Conservation (phyloP, 805 yeast genomes). For the Nematodospora valgi region DNA sequence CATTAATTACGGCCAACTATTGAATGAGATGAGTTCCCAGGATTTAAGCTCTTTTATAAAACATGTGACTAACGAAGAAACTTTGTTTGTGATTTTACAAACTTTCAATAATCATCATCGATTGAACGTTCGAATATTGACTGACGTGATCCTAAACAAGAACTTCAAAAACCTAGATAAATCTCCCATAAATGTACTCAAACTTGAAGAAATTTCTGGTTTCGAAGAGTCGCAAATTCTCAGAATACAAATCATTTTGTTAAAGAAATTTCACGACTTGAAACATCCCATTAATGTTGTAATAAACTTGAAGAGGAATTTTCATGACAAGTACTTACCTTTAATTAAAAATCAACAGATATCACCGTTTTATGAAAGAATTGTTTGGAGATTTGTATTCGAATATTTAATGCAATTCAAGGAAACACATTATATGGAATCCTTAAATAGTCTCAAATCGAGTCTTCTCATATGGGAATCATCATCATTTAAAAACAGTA, state of each 20-base stretch:
- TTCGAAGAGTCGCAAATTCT: slow-evolving; percentile 19
- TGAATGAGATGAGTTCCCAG: slow-evolving; percentile 16
- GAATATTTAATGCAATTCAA: slow-evolving; percentile 24
- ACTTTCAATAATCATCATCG: slow-evolving; percentile 23
- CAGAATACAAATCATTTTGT: slow-evolving; percentile 27
- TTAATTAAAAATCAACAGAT: slow-evolving; percentile 19
- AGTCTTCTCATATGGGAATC: slow-evolving; percentile 39
- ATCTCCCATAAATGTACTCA: slow-evolving; percentile 15
- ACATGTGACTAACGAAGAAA: slow-evolving; percentile 15
- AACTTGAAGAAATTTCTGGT: slow-evolving; percentile 8
- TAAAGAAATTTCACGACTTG: slow-evolving; percentile 36
- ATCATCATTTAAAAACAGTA: slow-evolving; percentile 15
- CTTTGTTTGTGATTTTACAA: slow-evolving; percentile 19
- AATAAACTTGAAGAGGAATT: slow-evolving; percentile 26
- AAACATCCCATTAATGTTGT: slow-evolving; percentile 30
- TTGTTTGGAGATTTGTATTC: slow-evolving; percentile 40
- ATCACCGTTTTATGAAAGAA: slow-evolving; percentile 37
- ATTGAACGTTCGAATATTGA: slow-evolving; percentile 22
- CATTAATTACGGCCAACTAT: slow-evolving; percentile 9
- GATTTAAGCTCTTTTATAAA: slow-evolving; percentile 19
- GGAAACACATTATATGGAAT: slow-evolving; percentile 21
- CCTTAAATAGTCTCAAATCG: slow-evolving; percentile 20
- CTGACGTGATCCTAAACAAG: slow-evolving; percentile 26
- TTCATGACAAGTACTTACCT: slow-evolving; percentile 21
- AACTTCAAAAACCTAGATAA: slow-evolving; percentile 17